Evolutionary conservation across 2,329 filamentous ascomycete species (phyloP), one percentile per base, ranked within the genome.

Genomic region (Rhynchosporium graminicola): DNA sequence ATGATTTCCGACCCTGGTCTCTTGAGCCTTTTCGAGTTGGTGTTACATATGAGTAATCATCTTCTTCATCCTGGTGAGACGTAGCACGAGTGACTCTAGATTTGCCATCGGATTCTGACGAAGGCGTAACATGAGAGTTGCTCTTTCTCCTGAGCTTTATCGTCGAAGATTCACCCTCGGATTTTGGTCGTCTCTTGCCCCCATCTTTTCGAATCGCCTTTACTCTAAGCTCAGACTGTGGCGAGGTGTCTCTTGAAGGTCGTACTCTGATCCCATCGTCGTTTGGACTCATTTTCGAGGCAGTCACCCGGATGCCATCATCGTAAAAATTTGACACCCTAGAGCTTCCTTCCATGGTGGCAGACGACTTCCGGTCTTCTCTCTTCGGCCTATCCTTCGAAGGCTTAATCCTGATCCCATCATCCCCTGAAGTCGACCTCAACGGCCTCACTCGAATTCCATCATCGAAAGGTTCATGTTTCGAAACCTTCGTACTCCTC

Each of bases 371-470:
- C 31, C n/a, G 29, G 3, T 48, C 43, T 12, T 58, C 40, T 59
- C 75, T 74, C 33, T 72, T 71, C 26, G 64, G 55, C 46, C 59
- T 66, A 13, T 70, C 48, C 26, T 63, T 63, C 15, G 62, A 65
- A 3, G 61, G 69, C 66, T 58, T 76, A 70, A 68, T 61, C 15
- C 65, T 59, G 15, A 67, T 67, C 1, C 65, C 67, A 61, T 68
- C 69, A 62, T 68, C 63, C 33, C 46, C 55, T 13, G 64, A 57
- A 58, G 51, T 54, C 57, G 60, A 64, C 55, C 48, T 74, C 68
- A 70, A 67, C 3, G 74, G 69, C 33, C 73, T 77, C 12, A 80
- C 76, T 59, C 79, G 76, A 67, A 79, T 81, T 38, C 75, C 74
- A 67, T 77, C 74, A 59, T 76, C 72, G 73, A 74, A 13, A 69